phyloP scores from a whole-genome alignment of 331 rosid species.

The Saraca asoca region DNA sequence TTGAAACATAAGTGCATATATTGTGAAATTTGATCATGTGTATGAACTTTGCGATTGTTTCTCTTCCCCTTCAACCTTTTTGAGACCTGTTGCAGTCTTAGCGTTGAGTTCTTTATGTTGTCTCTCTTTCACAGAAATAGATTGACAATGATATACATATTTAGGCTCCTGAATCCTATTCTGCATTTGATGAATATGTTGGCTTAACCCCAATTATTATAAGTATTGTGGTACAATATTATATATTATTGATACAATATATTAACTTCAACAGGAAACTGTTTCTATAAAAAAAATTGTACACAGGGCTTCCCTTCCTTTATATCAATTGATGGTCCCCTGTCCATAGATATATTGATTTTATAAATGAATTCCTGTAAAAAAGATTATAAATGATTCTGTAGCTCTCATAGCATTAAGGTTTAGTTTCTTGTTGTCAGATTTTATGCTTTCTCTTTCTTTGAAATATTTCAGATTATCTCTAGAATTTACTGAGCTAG shows the following conservation, averaged over 20 bases:
- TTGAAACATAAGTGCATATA: neutral
- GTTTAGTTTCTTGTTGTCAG: neutral
- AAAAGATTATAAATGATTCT: too few species aligned
- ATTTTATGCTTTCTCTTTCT: neutral
- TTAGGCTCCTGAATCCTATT: constrained; percentile 2
- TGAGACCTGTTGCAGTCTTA: neutral
- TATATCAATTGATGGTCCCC: too few species aligned
- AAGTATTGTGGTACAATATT: neutral
- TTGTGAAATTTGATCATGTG: neutral
- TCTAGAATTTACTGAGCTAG: neutral
- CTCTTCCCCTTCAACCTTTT: neutral
- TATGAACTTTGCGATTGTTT: neutral
- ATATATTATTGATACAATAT: too few species aligned
- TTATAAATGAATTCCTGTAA: too few species aligned
- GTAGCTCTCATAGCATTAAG: neutral
- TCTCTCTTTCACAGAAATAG: neutral
- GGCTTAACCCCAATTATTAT: neutral
- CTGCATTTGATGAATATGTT: neutral
- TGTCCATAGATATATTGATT: too few species aligned
- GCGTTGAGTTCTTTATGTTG: neutral
- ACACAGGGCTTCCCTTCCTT: too few species aligned
- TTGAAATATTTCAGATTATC: neutral
- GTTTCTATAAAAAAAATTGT: too few species aligned
- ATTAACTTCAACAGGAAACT: too few species aligned
- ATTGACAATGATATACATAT: neutral